phyloP scores from a whole-genome alignment of 2,329 filamentous ascomycete genomes.

The Neofusicoccum sp. region DNA sequence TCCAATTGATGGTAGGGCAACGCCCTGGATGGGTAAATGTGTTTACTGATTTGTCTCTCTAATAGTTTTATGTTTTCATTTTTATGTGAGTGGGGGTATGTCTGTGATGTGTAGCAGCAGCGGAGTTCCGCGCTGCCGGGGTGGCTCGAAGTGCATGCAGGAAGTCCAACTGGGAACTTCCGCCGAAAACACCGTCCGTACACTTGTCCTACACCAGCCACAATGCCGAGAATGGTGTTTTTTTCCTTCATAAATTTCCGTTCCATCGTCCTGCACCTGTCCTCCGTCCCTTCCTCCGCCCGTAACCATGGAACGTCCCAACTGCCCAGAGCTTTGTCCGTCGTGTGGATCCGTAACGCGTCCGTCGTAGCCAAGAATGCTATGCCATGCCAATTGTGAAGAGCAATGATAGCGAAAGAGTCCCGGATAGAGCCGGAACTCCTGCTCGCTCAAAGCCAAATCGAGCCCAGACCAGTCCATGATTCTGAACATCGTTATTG shows the following conservation, averaged over 20 bases:
- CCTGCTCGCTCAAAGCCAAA: not conserved
- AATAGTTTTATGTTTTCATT: not conserved
- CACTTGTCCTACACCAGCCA: not conserved
- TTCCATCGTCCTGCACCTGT: not conserved
- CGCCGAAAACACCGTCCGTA: not conserved
- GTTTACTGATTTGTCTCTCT: not conserved
- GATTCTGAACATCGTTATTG: not conserved
- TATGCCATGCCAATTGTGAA: constrained; percentile 5
- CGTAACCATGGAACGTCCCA: not conserved
- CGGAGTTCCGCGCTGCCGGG: not conserved
- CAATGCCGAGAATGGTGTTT: not conserved
- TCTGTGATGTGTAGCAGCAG: not conserved
- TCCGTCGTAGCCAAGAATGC: constrained; percentile 14
- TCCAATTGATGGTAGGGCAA: not conserved
- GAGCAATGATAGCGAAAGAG: not conserved
- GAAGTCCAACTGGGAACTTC: not conserved
- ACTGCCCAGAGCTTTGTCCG: not conserved
- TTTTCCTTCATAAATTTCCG: not conserved
- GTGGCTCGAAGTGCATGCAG: not conserved
- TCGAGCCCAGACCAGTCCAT: not conserved
- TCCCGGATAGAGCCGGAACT: not conserved
- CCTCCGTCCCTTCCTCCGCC: not conserved
- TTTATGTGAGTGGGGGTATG: not conserved
- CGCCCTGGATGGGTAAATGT: not conserved
- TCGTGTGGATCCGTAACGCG: constrained; percentile 8